Evolutionary conservation across 176 grass and related monocot genomes (phyloP).

Genomic region (Cenchrus fungigraminus): DNA sequence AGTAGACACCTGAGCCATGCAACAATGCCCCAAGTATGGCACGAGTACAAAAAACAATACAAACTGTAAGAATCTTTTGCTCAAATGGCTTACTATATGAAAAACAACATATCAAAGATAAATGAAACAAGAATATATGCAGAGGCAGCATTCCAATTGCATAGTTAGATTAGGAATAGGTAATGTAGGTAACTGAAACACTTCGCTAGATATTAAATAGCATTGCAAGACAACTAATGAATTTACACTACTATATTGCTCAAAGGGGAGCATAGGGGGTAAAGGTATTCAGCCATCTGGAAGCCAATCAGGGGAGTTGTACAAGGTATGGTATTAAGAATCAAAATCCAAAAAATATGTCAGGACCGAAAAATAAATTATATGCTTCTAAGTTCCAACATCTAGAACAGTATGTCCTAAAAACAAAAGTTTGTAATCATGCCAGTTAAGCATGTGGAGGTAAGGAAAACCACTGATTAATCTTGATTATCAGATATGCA

Average conservation of each 20-base stretch:
- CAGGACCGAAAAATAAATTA: background rate
- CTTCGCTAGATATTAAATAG: slow-evolving; percentile 26
- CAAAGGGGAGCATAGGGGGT: background rate
- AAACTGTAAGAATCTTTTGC: slow-evolving; percentile 18
- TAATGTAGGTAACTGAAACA: background rate
- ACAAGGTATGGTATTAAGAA: slow-evolving; percentile 8
- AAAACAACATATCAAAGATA: slow-evolving; percentile 5
- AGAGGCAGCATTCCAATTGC: background rate
- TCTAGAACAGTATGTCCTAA: background rate
- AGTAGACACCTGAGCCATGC: slow-evolving; percentile 60
- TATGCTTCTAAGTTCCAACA: background rate
- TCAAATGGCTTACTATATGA: slow-evolving; percentile 3
- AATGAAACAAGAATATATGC: background rate
- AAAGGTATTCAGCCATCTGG: background rate
- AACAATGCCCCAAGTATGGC: slow-evolving; percentile 11
- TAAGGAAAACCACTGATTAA: background rate
- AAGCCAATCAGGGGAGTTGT: background rate
- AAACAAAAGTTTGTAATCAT: background rate
- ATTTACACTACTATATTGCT: background rate
- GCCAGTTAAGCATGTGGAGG: slow-evolving; percentile 13
- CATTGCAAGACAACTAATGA: background rate
- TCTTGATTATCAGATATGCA: background rate
- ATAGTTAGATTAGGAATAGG: background rate
- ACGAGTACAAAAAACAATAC: slow-evolving; percentile 23
- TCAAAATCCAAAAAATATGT: background rate